Base-by-base conservation (phyloP, 805 yeast species). In the Monosporozyma unispora region DNA sequence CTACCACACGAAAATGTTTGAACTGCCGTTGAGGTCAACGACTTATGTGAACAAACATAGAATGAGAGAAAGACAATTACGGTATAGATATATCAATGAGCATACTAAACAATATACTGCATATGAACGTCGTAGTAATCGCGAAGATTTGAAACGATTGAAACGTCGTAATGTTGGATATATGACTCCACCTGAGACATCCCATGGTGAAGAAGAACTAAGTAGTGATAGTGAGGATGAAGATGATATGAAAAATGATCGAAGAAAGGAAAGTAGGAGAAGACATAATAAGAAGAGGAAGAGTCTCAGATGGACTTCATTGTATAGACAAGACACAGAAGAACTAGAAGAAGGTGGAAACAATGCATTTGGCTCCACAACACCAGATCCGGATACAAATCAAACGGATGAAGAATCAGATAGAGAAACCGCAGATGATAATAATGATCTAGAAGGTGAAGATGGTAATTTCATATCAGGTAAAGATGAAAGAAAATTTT, bases 61-160 rank as follows among this genome's bases (percentile, higher is more conserved):
- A 43, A 46, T 60, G 31, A 50, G 48, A 21, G 55, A 57, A 12
- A 55, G 60, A 28, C 62, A 63, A 49, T 53, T 63, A 19, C 55
- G 63, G 44, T 63, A 62, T 50, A 57, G 60, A 28, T 63, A 63
- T 44, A 49, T 57, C 22, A 61, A 63, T 38, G 53, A 57, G 18
- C 45, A 55, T 21, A 40, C 52, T 16, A 56, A 52, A 37, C 55
- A 53, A 46, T 58, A 52, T 48, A 54, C 38, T 4, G n/a, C 31
- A 33, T n/a, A 25, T 25, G n/a, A 35, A 35, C 22, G 22, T 35
- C 21, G 22, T 35, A 11, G 14, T 31, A 31, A 31, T 31, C 35
- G 16, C 14, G 35, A 31, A 4, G 18, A 31, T 31, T 14, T 31
- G 4, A 31, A 31, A 14, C 3, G 35, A 31, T 12, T 31, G n/a